Percentiles rank a stretch among this genome's conserved stretches.
Evolutionary conservation across 2,329 filamentous ascomycete species (phyloP).

Genomic region (Ophiocordyceps camponoti-leonardi): DNA sequence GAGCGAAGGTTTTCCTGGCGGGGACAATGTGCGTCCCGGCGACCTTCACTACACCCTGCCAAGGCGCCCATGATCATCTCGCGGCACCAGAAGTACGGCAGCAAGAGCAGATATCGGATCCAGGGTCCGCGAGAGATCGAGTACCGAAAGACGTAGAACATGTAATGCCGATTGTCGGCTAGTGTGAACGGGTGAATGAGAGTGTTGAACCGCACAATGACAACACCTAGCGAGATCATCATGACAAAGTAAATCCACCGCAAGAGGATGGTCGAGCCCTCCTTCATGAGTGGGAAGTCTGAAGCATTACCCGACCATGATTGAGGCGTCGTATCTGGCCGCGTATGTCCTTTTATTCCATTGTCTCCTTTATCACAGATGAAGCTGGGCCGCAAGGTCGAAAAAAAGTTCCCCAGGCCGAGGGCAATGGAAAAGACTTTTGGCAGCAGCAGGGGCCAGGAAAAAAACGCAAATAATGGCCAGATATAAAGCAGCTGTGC

Average conservation of each 20-base stretch:
- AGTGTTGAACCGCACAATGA: conserved; percentile 64
- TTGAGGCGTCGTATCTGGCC: neutral
- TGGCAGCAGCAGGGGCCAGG: conserved; percentile 55
- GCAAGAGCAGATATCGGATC: conserved; percentile 49
- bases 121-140: conserved; percentile 49
- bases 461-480: conserved; percentile 82
- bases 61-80: conserved; percentile 53
- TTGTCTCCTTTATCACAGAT: neutral
- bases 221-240: conserved; percentile 19
- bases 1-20: neutral
- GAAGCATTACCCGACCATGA: neutral
- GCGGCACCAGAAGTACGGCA: conserved; percentile 53
- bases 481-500: conserved; percentile 93
- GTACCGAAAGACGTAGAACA: conserved; percentile 89
- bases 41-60: conserved; percentile 20
- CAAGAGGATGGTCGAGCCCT: conserved; percentile 13
- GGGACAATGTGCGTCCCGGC: neutral
- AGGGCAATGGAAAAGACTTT: conserved; percentile 19
- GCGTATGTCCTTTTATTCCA: neutral
- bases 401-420: neutral
- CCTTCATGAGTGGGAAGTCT: neutral
- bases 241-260: conserved; percentile 17
- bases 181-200: conserved; percentile 91
- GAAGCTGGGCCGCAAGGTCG: neutral
- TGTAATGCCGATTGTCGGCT: conserved; percentile 91